These are phyloP conservation scores for Xylariaceae sp. DNA, from an alignment of 2,329 filamentous ascomycete genomes.

Conservation along the genomic window DNA sequence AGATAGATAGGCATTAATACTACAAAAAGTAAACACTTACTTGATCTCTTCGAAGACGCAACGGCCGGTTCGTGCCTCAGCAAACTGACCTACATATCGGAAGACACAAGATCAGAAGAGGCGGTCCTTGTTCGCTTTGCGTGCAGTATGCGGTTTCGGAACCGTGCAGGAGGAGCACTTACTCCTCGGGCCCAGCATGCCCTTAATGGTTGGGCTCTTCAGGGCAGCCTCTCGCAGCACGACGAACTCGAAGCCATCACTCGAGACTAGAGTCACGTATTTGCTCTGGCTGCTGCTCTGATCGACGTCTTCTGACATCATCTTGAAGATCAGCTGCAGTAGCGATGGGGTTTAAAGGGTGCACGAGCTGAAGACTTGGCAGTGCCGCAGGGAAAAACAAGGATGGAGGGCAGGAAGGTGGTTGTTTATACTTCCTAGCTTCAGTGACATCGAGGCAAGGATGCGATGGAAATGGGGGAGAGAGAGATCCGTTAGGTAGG, in stretches of 20 bases:
- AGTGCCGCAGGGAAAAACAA: neutral
- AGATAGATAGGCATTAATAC: too few species aligned
- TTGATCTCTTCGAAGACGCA: constrained; percentile 69
- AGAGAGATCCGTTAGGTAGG: too few species aligned
- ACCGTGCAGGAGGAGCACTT: constrained; percentile 26
- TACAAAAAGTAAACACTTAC: constrained; percentile 42
- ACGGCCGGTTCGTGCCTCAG: constrained; percentile 58
- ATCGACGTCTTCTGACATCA: constrained; percentile 19
- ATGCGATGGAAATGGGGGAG: neutral
- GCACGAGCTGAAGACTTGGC: neutral
- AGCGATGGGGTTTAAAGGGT: neutral
- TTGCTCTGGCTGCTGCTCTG: constrained; percentile 52
- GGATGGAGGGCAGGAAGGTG: neutral
- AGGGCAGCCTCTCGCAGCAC: constrained; percentile 65
- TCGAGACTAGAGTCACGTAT: constrained; percentile 72
- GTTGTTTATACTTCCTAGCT: neutral
- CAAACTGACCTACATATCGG: constrained; percentile 50
- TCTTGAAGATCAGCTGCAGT: constrained; percentile 14
- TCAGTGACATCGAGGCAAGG: neutral
- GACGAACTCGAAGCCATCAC: constrained; percentile 72
- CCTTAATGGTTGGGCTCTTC: constrained; percentile 66
- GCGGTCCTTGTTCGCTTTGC: neutral
- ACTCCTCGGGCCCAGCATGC: constrained; percentile 69
- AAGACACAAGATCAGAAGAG: constrained; percentile 14
- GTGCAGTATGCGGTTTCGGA: too few species aligned